Evolutionary conservation across 2,329 filamentous ascomycete species (phyloP).

Genomic region (Trichophyton verrucosum): DNA sequence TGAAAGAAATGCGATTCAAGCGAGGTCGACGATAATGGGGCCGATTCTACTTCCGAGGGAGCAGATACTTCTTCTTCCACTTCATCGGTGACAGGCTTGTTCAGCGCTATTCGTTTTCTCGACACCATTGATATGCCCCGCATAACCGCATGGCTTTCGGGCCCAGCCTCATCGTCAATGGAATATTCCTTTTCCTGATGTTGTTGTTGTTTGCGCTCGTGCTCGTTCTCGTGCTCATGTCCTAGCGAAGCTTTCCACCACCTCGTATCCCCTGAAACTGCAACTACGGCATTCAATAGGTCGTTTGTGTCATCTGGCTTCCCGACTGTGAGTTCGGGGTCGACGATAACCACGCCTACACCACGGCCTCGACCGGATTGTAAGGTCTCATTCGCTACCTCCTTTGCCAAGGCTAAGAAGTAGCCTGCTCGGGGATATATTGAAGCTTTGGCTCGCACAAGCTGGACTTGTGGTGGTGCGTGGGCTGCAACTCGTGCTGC

Average conservation of each 20-base stretch:
- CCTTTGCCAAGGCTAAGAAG: slow-evolving; percentile 30
- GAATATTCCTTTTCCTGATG: background rate
- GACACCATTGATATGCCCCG: slow-evolving; percentile 33
- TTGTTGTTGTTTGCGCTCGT: background rate
- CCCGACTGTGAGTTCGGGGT: slow-evolving; percentile 23
- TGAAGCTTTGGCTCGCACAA: slow-evolving; percentile 23
- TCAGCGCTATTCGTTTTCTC: slow-evolving; percentile 24
- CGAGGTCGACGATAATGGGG: background rate
- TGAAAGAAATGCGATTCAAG: slow-evolving; percentile 36
- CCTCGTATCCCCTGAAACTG: slow-evolving; percentile 34
- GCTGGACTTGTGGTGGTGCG: slow-evolving; percentile 30
- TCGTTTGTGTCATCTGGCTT: slow-evolving; percentile 20
- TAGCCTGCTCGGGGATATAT: slow-evolving; percentile 27
- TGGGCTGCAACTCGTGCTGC: slow-evolving; percentile 32
- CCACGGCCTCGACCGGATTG: slow-evolving; percentile 26
- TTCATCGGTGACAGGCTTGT: background rate
- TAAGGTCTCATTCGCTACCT: slow-evolving; percentile 29
- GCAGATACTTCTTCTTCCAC: slow-evolving; percentile 6
- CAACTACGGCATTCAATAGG: slow-evolving; percentile 30
- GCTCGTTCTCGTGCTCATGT: background rate
- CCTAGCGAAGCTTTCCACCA: slow-evolving; percentile 17
- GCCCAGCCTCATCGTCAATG: slow-evolving; percentile 31
- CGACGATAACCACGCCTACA: slow-evolving; percentile 35
- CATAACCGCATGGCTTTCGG: slow-evolving; percentile 37
- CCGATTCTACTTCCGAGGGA: slow-evolving; percentile 7